A percentile compares a stretch with the other conserved stretches of the same genome.
phyloP scores from a whole-genome alignment of 2,329 filamentous ascomycete genomes.

The Knufia fluminis region DNA sequence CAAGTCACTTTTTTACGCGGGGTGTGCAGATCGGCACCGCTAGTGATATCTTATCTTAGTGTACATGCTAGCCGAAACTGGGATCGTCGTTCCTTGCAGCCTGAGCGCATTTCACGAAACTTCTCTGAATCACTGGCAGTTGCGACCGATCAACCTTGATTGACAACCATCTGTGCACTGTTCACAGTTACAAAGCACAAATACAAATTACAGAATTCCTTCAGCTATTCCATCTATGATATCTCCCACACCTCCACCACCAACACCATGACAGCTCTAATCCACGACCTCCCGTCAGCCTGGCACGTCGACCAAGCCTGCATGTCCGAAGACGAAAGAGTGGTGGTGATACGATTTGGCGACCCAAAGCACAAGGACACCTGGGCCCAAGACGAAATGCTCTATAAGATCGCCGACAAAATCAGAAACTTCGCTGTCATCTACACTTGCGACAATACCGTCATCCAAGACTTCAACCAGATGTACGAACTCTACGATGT shows the following conservation, averaged over 20 bases:
- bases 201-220: too few relatives aligned
- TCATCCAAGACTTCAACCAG: constrained; percentile 85
- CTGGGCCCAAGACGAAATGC: constrained; percentile 81
- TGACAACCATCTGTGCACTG: too few relatives aligned
- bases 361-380: constrained; percentile 62
- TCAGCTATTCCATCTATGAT: too few relatives aligned
- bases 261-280: constrained; percentile 26
- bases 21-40: background rate
- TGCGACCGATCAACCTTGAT: too few relatives aligned
- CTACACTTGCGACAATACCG: constrained; percentile 87
- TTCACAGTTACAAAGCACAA: too few relatives aligned
- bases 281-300: constrained; percentile 81
- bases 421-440: constrained; percentile 91
- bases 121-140: too few relatives aligned
- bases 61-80: too few relatives aligned
- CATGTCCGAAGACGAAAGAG: constrained; percentile 77
- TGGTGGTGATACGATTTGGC: constrained; percentile 89
- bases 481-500: constrained; percentile 94
- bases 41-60: constrained; percentile 4
- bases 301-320: constrained; percentile 99
- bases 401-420: constrained; percentile 85
- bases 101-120: too few relatives aligned
- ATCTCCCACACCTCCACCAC: too few relatives aligned
- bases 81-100: too few relatives aligned
- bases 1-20: background rate